Evolutionary conservation across 345 rosid genomes (phyloP).

Genomic region (Citrus medica): DNA sequence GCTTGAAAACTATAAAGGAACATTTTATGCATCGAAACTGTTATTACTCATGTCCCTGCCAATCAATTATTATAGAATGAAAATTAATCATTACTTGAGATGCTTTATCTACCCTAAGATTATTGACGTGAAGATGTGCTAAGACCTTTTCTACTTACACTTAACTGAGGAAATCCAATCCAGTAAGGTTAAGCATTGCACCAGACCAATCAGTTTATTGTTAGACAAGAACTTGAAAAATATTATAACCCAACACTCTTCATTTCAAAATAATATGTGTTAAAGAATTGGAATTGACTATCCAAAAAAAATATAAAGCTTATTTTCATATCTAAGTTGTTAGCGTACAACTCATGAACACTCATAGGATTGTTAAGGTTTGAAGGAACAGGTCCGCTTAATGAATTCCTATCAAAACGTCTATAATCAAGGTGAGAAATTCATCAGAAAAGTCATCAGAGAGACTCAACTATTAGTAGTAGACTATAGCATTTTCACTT

Average conservation of each 20-base stretch:
- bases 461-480: neutral
- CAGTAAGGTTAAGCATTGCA: slow-evolving; percentile 54
- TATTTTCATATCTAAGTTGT: neutral
- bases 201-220: slow-evolving; percentile 57
- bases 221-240: slow-evolving; percentile 73
- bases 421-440: slow-evolving; percentile 36
- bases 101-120: neutral
- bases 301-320: neutral
- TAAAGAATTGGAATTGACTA: neutral
- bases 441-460: neutral
- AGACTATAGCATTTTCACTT: neutral
- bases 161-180: slow-evolving; percentile 45
- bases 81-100: neutral
- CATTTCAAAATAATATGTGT: neutral
- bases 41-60: slow-evolving; percentile 85
- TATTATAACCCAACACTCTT: neutral
- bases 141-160: slow-evolving; percentile 44
- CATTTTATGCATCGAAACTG: slow-evolving; percentile 34
- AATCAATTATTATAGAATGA: slow-evolving; percentile 6
- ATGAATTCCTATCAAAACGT: slow-evolving; percentile 61
- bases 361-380: slow-evolving; percentile 51
- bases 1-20: slow-evolving; percentile 57
- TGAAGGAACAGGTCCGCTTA: slow-evolving; percentile 48
- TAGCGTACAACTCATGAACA: slow-evolving; percentile 63
- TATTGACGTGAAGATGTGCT: neutral